Evolutionary conservation across 176 grass and related monocot species (phyloP), one percentile per base, ranked within the genome.

Genomic region (Secale cereale): DNA sequence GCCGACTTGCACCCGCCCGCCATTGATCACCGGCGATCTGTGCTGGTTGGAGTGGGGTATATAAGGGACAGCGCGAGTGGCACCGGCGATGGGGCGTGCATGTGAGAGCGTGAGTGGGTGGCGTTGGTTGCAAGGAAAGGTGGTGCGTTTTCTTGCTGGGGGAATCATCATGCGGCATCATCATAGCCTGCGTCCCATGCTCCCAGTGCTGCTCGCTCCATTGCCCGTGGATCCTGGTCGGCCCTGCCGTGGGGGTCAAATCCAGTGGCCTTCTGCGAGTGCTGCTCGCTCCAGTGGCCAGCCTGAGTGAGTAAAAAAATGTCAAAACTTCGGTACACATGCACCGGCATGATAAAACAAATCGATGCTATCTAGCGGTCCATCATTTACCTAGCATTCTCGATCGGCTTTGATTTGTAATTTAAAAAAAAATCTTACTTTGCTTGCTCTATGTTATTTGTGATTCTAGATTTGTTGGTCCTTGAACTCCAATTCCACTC

Each of bases 81-180:
- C 71, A 75, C 2, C 20, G 71, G 71, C 71, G 15, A 52, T 52
- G 43, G 41, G 41, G 8, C n/a, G 57, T 59, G 80, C 73, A 89
- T 89, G 88, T 89, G 87, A 87, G 77, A 39, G 70, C 59, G 25
- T 11, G 9, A 29, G 76, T 52, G 48, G 48, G 3, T 86, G 78
- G 84, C 94, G 87, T 96, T 91, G 86, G 86, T 89, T 93, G 68
- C 91, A 96, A 96, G 94, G 91, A 89, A 96, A 94, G 93, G 83
- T 86, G 59, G 23, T 35, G 76, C 85, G 17, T 81, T 92, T 84
- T 82, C 68, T 70, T 75, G 81, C 85, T 67, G 48, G 41, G 60
- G 20, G 83, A 87, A 88, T 91, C 85, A 91, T 85, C 85, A 91
- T 85, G 82, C 45, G 91, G 65, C 65, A 80, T 90, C 82, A 93